Evolutionary conservation across 768 basidiomycete genomes (phyloP), one percentile per base, ranked within the genome.

Genomic region (Glaciozyma martinii): DNA sequence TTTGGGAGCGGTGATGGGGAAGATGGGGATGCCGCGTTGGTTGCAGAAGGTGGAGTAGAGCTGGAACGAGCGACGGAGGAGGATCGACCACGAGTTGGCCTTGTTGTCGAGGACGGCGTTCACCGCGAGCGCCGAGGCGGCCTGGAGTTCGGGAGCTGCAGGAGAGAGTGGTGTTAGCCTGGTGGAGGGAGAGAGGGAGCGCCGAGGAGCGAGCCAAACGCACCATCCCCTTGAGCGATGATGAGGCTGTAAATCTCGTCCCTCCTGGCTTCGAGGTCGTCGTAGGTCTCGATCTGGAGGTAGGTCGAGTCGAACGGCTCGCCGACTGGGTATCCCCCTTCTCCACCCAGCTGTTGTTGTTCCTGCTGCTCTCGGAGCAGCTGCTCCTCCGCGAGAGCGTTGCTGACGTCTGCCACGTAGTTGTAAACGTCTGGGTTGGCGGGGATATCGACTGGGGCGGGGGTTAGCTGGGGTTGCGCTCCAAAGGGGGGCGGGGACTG

Each of bases 21-120:
- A 66, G 42, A 47, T 19, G 16, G 59, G 68, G 29, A 69, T 8
- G 42, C 61, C 30, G 53, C 12, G 21, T 1, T 10, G 16, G 40
- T 25, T 43, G 42, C 67, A 65, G 58, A 60, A 65, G 2, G 52
- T 6, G 18, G 58, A 37, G 49, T 62, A 65, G 40, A 63, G 67
- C 58, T 3, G 25, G 50, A 30, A 27, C 25, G 25, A 29, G 9
- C 50, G 50, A 25, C 50, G 50, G 8, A 52, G 50, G 50, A 52
- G 50, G 50, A 25, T 52, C n/a, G 25, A 21, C 50, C 50, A 52
- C 5, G 50, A 52, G 23, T 9, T 21, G 4, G 15, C 15, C 27
- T 52, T 52, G 15, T 27, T 25, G 4, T 25, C 27, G 50, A 52
- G 50, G 7, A 29, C 4, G 50, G 5, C 23, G 6, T 52, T 25